Percentiles rank a stretch among this genome's conserved stretches.
phyloP scores from a whole-genome alignment of 805 yeast genomes.

The Zygosaccharomyces bisporus region DNA sequence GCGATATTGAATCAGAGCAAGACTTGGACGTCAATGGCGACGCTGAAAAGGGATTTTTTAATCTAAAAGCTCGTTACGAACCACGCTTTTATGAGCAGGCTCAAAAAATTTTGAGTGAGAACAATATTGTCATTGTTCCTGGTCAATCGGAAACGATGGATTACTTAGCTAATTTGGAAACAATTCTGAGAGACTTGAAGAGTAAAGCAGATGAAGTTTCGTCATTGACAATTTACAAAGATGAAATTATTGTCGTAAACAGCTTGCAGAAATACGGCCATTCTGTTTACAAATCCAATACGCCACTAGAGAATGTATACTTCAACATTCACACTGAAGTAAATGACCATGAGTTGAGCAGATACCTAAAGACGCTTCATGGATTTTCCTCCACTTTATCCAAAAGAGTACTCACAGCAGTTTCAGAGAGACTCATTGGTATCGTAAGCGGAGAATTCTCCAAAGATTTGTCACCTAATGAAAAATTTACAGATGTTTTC shows the following conservation, averaged over 20 bases:
- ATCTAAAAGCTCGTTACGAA: conserved; percentile 49
- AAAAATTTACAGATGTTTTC: conserved; percentile 38
- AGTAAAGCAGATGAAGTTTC: conserved; percentile 59
- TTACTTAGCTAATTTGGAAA: conserved; percentile 68
- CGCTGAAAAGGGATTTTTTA: conserved; percentile 44
- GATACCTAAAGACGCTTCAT: conserved; percentile 35
- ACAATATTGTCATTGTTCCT: conserved; percentile 22
- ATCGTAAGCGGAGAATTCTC: conserved; percentile 36
- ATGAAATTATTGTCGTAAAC: conserved; percentile 30
- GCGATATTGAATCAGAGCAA: conserved; percentile 38
- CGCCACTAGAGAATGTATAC: conserved; percentile 30
- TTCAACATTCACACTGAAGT: conserved; percentile 22
- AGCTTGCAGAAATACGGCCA: conserved; percentile 34
- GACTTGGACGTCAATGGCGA: conserved; percentile 48
- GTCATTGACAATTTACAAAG: conserved; percentile 42
- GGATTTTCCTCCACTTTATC: conserved; percentile 43
- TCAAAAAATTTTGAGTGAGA: conserved; percentile 31
- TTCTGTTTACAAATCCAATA: conserved; percentile 28
- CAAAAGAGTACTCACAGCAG: conserved; percentile 33
- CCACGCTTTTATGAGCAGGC: conserved; percentile 49
- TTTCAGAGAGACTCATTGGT: conserved; percentile 38
- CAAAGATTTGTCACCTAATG: conserved; percentile 34
- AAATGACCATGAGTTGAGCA: conserved; percentile 30
- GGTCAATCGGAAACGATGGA: conserved; percentile 34
- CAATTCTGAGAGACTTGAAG: conserved; percentile 67